Evolutionary conservation across 2,329 filamentous ascomycete genomes (phyloP).

Genomic region (Scedosporium boydii): DNA sequence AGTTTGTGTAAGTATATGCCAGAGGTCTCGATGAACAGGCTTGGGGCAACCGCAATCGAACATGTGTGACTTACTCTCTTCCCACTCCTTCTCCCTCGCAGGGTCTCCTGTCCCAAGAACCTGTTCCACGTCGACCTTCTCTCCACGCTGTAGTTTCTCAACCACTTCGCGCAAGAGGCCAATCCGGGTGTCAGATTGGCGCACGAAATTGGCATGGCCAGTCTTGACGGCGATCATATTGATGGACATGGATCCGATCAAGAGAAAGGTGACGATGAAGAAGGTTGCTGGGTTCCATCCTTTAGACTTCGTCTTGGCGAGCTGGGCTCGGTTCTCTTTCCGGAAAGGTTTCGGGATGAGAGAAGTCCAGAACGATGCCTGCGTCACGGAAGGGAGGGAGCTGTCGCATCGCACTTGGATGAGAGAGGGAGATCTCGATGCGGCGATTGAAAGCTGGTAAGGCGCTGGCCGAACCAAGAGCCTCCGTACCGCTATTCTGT

Average conservation of each 20-base stretch:
- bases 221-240: slow-evolving; percentile 78
- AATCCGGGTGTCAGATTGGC: slow-evolving; percentile 73
- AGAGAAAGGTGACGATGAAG: slow-evolving; percentile 69
- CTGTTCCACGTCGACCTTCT: slow-evolving; percentile 78
- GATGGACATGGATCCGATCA: slow-evolving; percentile 94
- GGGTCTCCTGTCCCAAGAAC: slow-evolving; percentile 69
- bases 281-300: slow-evolving; percentile 77
- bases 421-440: background rate
- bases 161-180: slow-evolving; percentile 66
- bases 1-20: background rate
- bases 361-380: slow-evolving; percentile 58
- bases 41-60: background rate
- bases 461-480: background rate
- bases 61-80: slow-evolving; percentile 52
- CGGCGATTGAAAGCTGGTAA: background rate
- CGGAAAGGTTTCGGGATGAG: slow-evolving; percentile 61
- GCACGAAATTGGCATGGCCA: slow-evolving; percentile 61
- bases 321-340: slow-evolving; percentile 19
- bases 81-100: slow-evolving; percentile 75
- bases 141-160: slow-evolving; percentile 58
- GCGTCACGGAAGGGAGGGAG: slow-evolving; percentile 40
- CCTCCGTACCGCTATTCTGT: background rate
- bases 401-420: slow-evolving; percentile 20
- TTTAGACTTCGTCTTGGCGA: slow-evolving; percentile 33
- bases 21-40: background rate